These are phyloP conservation scores for Globisporangium parvum DNA, from an alignment of 352 stramenopile species.

Conservation along the genomic window DNA sequence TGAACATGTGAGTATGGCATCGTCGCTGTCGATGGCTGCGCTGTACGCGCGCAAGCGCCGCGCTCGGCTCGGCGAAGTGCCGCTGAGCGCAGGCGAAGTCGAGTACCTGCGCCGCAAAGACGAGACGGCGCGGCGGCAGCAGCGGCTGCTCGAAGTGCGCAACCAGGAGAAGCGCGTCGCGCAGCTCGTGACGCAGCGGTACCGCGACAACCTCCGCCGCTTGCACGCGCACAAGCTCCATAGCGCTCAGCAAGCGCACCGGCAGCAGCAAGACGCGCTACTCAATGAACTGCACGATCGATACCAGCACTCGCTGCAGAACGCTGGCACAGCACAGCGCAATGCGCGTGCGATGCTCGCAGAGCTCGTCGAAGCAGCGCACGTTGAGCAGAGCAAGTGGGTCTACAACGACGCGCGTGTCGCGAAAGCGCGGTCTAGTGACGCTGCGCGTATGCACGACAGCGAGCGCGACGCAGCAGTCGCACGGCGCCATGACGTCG, in stretches of 20 bases:
- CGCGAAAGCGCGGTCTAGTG: constrained; percentile 23
- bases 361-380: constrained; percentile 43
- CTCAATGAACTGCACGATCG: constrained; percentile 40
- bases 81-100: constrained; percentile 57
- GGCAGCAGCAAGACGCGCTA: constrained; percentile 26
- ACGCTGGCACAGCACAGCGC: constrained; percentile 53
- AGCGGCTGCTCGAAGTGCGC: constrained; percentile 50
- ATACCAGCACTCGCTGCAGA: constrained; percentile 56
- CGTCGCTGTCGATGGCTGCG: constrained; percentile 11
- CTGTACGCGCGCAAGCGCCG: constrained; percentile 18
- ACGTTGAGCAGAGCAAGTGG: constrained; percentile 56
- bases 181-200: constrained; percentile 64
- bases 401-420: constrained; percentile 26
- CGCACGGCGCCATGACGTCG: constrained; percentile 25
- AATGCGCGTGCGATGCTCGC: constrained; percentile 49
- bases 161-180: constrained; percentile 51
- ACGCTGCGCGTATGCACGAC: constrained; percentile 25
- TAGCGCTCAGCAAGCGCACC: constrained; percentile 20
- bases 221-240: constrained; percentile 36
- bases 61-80: constrained; percentile 33
- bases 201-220: constrained; percentile 53
- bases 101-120: constrained; percentile 52
- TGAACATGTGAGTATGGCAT: no score
- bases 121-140: constrained; percentile 39
- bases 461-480: constrained; percentile 21